phyloP scores from a whole-genome alignment of 768 basidiomycete species.

The Favolaschia claudopus region DNA sequence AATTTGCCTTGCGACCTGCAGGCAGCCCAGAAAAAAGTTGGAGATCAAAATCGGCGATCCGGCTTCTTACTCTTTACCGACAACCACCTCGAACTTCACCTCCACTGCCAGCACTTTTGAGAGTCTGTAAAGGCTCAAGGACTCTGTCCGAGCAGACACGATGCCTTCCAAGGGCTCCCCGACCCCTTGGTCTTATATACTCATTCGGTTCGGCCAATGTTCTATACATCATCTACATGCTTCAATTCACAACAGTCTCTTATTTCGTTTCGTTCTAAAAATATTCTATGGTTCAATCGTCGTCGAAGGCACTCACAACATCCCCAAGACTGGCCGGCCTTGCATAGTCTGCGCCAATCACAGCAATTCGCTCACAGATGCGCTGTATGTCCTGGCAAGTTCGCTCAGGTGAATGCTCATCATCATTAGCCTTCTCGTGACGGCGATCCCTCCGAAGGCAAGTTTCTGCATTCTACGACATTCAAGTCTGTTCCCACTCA shows the following conservation, averaged over 20 bases:
- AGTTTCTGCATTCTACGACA: slow-evolving; percentile 1
- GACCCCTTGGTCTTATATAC: slow-evolving; percentile 67
- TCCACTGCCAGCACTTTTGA: no score
- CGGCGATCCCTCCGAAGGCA: slow-evolving; percentile 75
- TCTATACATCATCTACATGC: background rate
- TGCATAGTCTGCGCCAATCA: slow-evolving; percentile 90
- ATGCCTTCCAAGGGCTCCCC: slow-evolving; percentile 37
- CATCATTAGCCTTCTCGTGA: slow-evolving; percentile 68
- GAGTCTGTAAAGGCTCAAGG: no score
- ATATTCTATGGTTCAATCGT: slow-evolving; percentile 93
- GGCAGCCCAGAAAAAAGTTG: no score
- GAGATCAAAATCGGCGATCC: background rate
- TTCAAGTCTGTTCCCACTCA: no score
- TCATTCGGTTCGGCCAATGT: slow-evolving; percentile 66
- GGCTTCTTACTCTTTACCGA: no score
- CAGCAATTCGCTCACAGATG: slow-evolving; percentile 86
- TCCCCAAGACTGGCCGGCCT: slow-evolving; percentile 77
- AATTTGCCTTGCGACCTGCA: no score
- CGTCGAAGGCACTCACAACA: slow-evolving; percentile 75
- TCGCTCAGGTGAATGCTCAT: slow-evolving; percentile 1
- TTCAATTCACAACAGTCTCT: slow-evolving; percentile 47
- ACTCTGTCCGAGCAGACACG: slow-evolving; percentile 26
- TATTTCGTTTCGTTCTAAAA: slow-evolving; percentile 86
- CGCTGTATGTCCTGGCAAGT: slow-evolving; percentile 63
- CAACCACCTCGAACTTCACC: background rate